Conservation (phyloP, 768 basidiomycete genomes). For the Coprinopsis sp. region DNA sequence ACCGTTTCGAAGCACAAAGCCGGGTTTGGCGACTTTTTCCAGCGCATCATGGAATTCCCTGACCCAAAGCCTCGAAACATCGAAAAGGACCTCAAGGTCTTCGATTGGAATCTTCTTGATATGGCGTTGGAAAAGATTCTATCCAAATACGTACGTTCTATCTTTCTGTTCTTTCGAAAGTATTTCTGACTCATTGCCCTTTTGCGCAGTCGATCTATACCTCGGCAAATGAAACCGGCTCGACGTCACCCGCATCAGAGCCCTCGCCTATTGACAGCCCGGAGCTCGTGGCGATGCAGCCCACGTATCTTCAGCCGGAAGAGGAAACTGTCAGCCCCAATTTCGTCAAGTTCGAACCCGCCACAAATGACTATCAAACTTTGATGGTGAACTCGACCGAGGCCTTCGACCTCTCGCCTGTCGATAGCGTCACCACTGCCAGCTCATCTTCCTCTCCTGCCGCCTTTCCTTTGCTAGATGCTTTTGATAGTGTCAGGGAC, state of each 20-base stretch:
- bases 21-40: slow-evolving; percentile 84
- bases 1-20: slow-evolving; percentile 86
- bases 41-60: slow-evolving; percentile 94
- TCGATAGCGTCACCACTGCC: slow-evolving; percentile 25
- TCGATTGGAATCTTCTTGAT: slow-evolving; percentile 67
- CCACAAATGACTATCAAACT: slow-evolving; percentile 18
- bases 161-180: neutral
- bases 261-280: slow-evolving; percentile 24
- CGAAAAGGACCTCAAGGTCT: slow-evolving; percentile 93
- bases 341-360: slow-evolving; percentile 24
- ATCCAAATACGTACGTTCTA: slow-evolving; percentile 70
- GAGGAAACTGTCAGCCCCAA: slow-evolving; percentile 10
- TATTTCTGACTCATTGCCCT: slow-evolving; percentile 4
- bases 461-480: slow-evolving; percentile 16
- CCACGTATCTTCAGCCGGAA: slow-evolving; percentile 23
- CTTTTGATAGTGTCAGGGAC: slow-evolving; percentile 5
- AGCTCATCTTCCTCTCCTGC: slow-evolving; percentile 21
- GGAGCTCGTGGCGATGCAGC: slow-evolving; percentile 23
- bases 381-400: slow-evolving; percentile 21
- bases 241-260: slow-evolving; percentile 23
- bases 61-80: slow-evolving; percentile 93
- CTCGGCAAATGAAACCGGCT: slow-evolving; percentile 20
- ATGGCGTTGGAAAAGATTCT: slow-evolving; percentile 76
- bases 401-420: slow-evolving; percentile 29
- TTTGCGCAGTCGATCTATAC: slow-evolving; percentile 42